Conservation (phyloP, 805 yeast species). For the Sugiyamaella chiloensis region DNA sequence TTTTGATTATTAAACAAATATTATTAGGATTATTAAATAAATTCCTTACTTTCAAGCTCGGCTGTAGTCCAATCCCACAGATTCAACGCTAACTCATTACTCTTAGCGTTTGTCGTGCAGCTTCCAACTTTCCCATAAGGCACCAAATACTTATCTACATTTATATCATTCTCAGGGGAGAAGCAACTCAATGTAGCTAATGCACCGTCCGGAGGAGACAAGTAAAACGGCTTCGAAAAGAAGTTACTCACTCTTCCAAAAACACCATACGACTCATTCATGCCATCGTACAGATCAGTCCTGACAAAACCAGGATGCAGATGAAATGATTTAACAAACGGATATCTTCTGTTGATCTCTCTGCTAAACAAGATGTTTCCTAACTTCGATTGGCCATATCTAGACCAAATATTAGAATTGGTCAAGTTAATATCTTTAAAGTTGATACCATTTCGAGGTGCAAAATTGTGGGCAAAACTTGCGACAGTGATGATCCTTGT, state of each 20-base stretch:
- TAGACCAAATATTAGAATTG: background rate
- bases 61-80: slow-evolving; percentile 9
- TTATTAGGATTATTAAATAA: too few species aligned
- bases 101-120: background rate
- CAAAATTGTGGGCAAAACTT: background rate
- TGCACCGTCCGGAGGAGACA: slow-evolving; percentile 6
- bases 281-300: slow-evolving; percentile 11
- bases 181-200: slow-evolving; percentile 8
- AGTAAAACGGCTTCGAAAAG: slow-evolving; percentile 6
- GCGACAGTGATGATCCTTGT: slow-evolving; percentile 1
- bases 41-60: slow-evolving; percentile 3
- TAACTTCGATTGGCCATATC: slow-evolving; percentile 12
- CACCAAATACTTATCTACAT: slow-evolving; percentile 7
- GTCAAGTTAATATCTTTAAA: slow-evolving; percentile 4
- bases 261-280: slow-evolving; percentile 5
- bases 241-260: slow-evolving; percentile 6
- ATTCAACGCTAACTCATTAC: background rate
- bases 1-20: too few species aligned
- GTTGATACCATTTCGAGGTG: slow-evolving; percentile 7
- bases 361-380: slow-evolving; percentile 9
- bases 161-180: slow-evolving; percentile 2
- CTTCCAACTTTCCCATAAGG: slow-evolving; percentile 10
- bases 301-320: slow-evolving; percentile 12
- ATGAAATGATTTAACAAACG: background rate
- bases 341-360: slow-evolving; percentile 3